These are phyloP conservation scores for Nemania diffusa DNA, from an alignment of 2,329 filamentous ascomycete species.

Conservation along the genomic window DNA sequence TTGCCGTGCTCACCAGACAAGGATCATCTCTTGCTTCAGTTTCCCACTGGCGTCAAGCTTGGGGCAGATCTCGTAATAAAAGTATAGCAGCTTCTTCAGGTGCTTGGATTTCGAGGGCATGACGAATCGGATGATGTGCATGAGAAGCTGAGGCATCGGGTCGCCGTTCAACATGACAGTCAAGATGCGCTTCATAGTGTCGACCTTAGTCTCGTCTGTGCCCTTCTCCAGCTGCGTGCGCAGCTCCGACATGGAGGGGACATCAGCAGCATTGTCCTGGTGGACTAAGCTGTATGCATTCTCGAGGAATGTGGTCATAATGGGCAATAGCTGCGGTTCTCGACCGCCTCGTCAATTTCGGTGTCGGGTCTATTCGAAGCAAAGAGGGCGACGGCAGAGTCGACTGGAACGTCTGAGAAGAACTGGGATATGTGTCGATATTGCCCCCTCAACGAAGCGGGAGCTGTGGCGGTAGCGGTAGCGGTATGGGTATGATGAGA, in stretches of 20 bases:
- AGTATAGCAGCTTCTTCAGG: conserved; percentile 97
- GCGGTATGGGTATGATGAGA: conserved; percentile 8
- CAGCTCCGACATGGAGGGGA: conserved; percentile 89
- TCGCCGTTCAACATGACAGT: conserved; percentile 99
- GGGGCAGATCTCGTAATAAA: conserved; percentile 99
- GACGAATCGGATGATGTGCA: conserved; percentile 99
- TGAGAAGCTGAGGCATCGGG: conserved; percentile 91
- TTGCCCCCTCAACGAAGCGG: conserved; percentile 20
- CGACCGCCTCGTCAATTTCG: conserved; percentile 43
- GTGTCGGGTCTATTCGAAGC: conserved; percentile 21
- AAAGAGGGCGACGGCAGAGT: conserved; percentile 5
- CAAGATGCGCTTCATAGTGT: conserved; percentile 95
- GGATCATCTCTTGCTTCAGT: conserved; percentile 99
- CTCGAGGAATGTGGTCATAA: conserved; percentile 94
- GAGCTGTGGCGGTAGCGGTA: neutral
- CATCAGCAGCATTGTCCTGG: conserved; percentile 95
- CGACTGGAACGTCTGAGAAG: conserved; percentile 7
- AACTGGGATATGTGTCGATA: conserved; percentile 23
- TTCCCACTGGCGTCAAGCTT: conserved; percentile 93
- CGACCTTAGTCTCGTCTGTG: conserved; percentile 89
- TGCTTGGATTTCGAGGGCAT: conserved; percentile 98
- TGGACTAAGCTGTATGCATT: conserved; percentile 96
- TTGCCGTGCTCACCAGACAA: conserved; percentile 80
- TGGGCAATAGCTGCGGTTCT: conserved; percentile 52
- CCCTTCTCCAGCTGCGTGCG: conserved; percentile 94